A percentile compares a stretch with the other conserved stretches of the same genome.
These are phyloP conservation scores for Lactarius hatsudake DNA, from an alignment of 768 basidiomycete genomes.

Conservation along the genomic window DNA sequence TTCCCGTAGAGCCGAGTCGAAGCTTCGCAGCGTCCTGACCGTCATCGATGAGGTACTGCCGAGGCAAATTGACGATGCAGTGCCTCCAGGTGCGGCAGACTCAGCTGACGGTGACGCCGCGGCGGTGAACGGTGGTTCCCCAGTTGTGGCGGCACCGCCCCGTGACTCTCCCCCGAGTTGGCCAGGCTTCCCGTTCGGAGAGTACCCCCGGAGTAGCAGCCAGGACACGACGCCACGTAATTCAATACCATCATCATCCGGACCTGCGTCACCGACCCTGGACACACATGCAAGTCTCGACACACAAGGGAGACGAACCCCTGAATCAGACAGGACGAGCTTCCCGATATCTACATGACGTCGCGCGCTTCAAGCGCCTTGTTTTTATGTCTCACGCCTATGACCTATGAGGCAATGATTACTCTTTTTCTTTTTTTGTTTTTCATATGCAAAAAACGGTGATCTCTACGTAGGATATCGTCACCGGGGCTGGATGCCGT, in stretches of 20 bases:
- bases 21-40: constrained; percentile 69
- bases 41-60: constrained; percentile 62
- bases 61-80: constrained; percentile 1
- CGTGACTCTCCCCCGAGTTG: constrained; percentile 39
- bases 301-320: constrained; percentile 33
- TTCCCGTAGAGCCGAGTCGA: constrained; percentile 47
- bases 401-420: constrained; percentile 11
- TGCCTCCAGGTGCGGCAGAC: neutral
- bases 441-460: constrained; percentile 3
- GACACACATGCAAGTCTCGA: constrained; percentile 27
- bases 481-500: constrained; percentile 49
- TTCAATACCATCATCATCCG: constrained; percentile 34
- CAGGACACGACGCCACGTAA: constrained; percentile 49
- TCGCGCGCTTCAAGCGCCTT: neutral
- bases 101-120: neutral
- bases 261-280: constrained; percentile 28
- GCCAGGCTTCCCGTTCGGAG: constrained; percentile 41
- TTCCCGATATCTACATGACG: constrained; percentile 30
- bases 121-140: constrained; percentile 7
- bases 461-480: constrained; percentile 17
- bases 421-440: neutral
- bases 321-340: constrained; percentile 34
- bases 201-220: constrained; percentile 37
- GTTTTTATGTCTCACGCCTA: constrained; percentile 5
- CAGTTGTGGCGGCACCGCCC: constrained; percentile 7